A percentile compares a stretch with the other conserved stretches of the same genome.
Evolutionary conservation across 139 green algal genomes (phyloP).

Genomic region (Edaphochlamys debaryana): DNA sequence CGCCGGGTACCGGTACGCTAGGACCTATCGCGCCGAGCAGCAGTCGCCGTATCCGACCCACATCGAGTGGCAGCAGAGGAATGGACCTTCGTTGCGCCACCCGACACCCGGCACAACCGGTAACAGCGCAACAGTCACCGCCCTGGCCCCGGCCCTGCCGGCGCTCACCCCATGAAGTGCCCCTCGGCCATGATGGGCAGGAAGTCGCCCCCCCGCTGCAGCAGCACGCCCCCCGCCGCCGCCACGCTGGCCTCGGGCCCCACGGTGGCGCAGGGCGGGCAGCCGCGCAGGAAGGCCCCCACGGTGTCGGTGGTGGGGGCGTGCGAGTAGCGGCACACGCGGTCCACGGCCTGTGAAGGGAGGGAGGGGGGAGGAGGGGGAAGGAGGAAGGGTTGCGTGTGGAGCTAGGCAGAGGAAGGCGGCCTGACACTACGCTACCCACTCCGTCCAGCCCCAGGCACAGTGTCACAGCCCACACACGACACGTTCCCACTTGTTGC

Average conservation of each 20-base stretch:
- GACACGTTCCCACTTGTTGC: too few relatives aligned
- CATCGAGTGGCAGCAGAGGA: too few relatives aligned
- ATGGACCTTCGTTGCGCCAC: too few relatives aligned
- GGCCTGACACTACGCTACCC: not conserved
- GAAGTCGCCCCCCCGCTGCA: not conserved
- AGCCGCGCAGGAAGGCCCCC: not conserved
- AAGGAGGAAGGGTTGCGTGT: not conserved
- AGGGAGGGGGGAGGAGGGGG: not conserved
- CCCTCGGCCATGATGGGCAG: not conserved
- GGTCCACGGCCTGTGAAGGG: constrained; percentile 6
- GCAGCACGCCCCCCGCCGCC: constrained; percentile 16
- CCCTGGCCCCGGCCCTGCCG: too few relatives aligned
- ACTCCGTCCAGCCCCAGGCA: too few relatives aligned
- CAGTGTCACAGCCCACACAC: not conserved
- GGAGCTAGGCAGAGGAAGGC: not conserved
- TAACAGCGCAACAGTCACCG: too few relatives aligned
- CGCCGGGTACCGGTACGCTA: too few relatives aligned
- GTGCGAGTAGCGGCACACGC: not conserved
- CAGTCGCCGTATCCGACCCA: too few relatives aligned
- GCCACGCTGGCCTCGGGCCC: not conserved
- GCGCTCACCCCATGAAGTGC: constrained; percentile 1
- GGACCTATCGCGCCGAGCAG: too few relatives aligned
- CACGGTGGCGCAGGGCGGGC: not conserved
- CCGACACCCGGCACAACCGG: too few relatives aligned
- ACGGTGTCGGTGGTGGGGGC: not conserved